phyloP scores from a whole-genome alignment of 495 filamentous ascomycete species.

The Tuber microsphaerosporum region DNA sequence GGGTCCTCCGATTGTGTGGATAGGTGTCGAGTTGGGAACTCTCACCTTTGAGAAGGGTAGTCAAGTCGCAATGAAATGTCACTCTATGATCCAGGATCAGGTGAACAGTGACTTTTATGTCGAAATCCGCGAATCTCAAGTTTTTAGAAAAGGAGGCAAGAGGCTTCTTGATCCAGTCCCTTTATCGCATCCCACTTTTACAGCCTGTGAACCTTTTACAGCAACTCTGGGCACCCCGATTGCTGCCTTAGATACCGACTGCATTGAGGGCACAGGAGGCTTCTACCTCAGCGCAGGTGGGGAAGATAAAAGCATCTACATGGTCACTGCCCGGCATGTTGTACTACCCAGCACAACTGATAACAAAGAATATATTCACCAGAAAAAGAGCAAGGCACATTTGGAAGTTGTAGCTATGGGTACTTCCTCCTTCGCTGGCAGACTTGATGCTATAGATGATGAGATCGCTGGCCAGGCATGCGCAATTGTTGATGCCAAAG shows the following conservation, averaged over 20 bases:
- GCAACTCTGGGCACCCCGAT: not conserved
- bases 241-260: not conserved
- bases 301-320: not conserved
- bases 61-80: not conserved
- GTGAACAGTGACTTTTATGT: not conserved
- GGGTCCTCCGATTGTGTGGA: not conserved
- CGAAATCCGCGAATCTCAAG: not conserved
- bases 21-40: not conserved
- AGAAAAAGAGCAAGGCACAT: not conserved
- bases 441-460: not conserved
- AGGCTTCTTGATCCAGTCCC: not conserved
- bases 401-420: not conserved
- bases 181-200: not conserved
- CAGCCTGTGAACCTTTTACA: not conserved
- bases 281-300: not conserved
- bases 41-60: not conserved
- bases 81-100: accelerated
- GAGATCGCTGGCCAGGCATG: not conserved
- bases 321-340: not conserved
- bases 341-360: accelerated
- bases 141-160: not conserved
- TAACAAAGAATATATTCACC: not conserved
- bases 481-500: not conserved
- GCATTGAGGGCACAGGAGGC: not conserved
- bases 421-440: not conserved